phyloP scores from a whole-genome alignment of 257 asterid genomes.

The Fraxinus cuspidata region DNA sequence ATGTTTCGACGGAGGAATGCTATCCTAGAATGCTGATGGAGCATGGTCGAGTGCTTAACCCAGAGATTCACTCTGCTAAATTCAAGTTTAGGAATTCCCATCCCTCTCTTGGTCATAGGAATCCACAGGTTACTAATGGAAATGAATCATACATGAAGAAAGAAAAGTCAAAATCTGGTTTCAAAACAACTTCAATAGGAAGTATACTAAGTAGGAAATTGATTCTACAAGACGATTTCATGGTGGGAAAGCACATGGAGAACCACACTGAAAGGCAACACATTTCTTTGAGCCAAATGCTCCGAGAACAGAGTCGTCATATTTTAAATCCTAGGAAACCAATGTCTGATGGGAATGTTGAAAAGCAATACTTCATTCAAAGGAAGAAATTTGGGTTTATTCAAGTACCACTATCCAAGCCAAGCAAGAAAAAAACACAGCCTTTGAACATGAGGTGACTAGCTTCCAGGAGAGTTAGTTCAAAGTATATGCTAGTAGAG shows the following conservation, averaged over 20 bases:
- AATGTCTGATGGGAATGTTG: slow-evolving; percentile 41
- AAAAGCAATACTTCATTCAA: slow-evolving; percentile 55
- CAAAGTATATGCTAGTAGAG: slow-evolving; percentile 14
- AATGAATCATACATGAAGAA: slow-evolving; percentile 18
- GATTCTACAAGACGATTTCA: slow-evolving; percentile 50
- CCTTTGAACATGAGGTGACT: slow-evolving; percentile 34
- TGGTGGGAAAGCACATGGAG: slow-evolving; percentile 49
- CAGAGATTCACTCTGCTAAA: slow-evolving; percentile 31
- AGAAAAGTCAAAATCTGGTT: slow-evolving; percentile 39
- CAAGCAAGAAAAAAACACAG: slow-evolving; percentile 65
- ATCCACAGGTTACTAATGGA: slow-evolving; percentile 31
- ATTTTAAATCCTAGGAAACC: slow-evolving; percentile 48
- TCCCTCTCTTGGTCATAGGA: slow-evolving; percentile 29
- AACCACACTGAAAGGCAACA: slow-evolving; percentile 47
- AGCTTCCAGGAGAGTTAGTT: background rate
- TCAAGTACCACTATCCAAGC: slow-evolving; percentile 67
- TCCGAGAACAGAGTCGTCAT: slow-evolving; percentile 68
- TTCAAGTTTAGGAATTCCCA: slow-evolving; percentile 60
- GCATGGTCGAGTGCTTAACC: slow-evolving; percentile 18
- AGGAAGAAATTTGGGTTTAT: slow-evolving; percentile 94
- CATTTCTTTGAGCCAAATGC: slow-evolving; percentile 83
- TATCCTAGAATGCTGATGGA: slow-evolving; percentile 27
- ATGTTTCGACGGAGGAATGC: slow-evolving; percentile 21
- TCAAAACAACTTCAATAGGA: slow-evolving; percentile 61
- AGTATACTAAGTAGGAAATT: slow-evolving; percentile 56